These are phyloP conservation scores for Sinapis alba DNA, from an alignment of 441 rosid genomes.

Conservation along the genomic window DNA sequence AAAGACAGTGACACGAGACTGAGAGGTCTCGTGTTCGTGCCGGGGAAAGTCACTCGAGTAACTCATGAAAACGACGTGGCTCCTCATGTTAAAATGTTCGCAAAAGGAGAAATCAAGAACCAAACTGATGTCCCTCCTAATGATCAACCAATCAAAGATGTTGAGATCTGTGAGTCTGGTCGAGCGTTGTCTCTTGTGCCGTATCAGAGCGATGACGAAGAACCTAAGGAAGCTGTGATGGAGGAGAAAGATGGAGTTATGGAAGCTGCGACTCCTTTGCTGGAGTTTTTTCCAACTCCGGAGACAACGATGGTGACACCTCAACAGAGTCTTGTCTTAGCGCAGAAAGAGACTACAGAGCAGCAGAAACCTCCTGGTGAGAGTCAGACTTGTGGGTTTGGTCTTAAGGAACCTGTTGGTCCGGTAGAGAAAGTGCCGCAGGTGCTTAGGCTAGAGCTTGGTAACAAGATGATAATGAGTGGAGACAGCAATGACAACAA, in stretches of 20 bases:
- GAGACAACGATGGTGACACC: slow-evolving; percentile 20
- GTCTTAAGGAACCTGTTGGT: slow-evolving; percentile 34
- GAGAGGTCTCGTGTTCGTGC: slow-evolving; percentile 71
- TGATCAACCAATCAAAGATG: slow-evolving; percentile 35
- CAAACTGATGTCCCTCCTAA: slow-evolving; percentile 34
- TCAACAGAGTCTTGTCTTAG: slow-evolving; percentile 31
- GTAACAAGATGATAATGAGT: slow-evolving; percentile 27
- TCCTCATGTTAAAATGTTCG: slow-evolving; percentile 61
- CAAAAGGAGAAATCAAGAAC: slow-evolving; percentile 49
- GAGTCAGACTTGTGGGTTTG: slow-evolving; percentile 37
- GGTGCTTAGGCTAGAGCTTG: slow-evolving; percentile 43
- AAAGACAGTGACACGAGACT: slow-evolving; percentile 54
- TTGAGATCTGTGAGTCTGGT: slow-evolving; percentile 40
- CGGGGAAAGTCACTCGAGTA: slow-evolving; percentile 53
- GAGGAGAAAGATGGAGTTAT: slow-evolving; percentile 35
- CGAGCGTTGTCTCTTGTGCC: slow-evolving; percentile 32
- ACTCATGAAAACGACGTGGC: slow-evolving; percentile 75
- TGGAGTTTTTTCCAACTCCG: slow-evolving; percentile 39
- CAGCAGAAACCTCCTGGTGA: slow-evolving; percentile 28
- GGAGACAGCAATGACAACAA: slow-evolving; percentile 29
- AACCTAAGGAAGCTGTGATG: slow-evolving; percentile 9
- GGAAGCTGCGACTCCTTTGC: slow-evolving; percentile 29
- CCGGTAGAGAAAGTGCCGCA: slow-evolving; percentile 35
- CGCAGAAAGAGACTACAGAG: slow-evolving; percentile 26
- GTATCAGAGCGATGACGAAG: slow-evolving; percentile 27